Conservation (phyloP, 768 basidiomycete species). For the Leccinum ochraceum region DNA sequence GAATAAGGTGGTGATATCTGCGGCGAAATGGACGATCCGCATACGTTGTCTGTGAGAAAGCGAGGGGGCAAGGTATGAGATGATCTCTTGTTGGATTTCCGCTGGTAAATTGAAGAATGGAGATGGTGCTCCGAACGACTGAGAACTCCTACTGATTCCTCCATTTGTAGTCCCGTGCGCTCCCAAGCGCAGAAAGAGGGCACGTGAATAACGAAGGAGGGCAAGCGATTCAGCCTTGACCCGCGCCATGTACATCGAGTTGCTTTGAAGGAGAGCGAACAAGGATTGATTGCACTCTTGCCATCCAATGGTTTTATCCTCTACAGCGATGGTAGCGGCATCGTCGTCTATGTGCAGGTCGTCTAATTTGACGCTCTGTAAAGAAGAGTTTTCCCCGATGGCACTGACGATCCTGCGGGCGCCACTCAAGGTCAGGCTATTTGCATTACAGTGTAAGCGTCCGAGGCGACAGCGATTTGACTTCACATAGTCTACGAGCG, state of each 20-base stretch:
- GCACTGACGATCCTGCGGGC: conserved; percentile 47
- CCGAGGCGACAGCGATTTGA: conserved; percentile 52
- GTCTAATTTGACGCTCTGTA: conserved; percentile 51
- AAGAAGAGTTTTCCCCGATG: conserved; percentile 48
- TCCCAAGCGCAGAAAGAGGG: conserved; percentile 45
- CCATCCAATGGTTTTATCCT: conserved; percentile 26
- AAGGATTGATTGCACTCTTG: conserved; percentile 38
- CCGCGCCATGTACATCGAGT: conserved; percentile 39
- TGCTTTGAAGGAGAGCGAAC: conserved; percentile 41
- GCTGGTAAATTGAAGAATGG: conserved; percentile 48
- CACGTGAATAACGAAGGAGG: conserved; percentile 52
- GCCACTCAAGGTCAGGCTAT: conserved; percentile 48
- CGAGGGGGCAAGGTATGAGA: conserved; percentile 57
- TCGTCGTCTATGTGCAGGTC: conserved; percentile 39
- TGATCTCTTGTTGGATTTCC: conserved; percentile 58
- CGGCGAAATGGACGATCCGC: conserved; percentile 54
- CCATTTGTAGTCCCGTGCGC: conserved; percentile 3
- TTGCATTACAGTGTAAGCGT: conserved; percentile 55
- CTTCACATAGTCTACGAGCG: conserved; percentile 49
- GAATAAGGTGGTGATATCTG: conserved; percentile 47
- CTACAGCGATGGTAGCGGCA: conserved; percentile 26
- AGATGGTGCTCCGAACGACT: conserved; percentile 10
- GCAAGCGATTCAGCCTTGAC: conserved; percentile 48
- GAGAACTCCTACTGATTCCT: conserved; percentile 7
- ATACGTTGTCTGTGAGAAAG: conserved; percentile 57